Evolutionary conservation across 2,329 filamentous ascomycete genomes (phyloP).

Genomic region (Pseudocercospora cruenta): DNA sequence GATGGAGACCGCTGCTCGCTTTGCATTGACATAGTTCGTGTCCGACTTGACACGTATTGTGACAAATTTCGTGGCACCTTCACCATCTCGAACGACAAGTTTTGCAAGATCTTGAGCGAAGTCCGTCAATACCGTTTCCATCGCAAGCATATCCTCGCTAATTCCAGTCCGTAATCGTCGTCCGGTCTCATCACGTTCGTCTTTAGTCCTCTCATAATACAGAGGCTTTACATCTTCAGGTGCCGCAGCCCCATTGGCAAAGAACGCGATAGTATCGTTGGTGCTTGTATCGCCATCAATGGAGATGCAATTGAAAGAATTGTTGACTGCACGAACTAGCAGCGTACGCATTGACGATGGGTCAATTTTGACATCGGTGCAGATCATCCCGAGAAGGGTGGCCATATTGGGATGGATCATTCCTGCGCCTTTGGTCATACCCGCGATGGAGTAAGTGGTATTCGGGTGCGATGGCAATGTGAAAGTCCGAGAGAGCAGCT

Average conservation of each 20-base stretch:
- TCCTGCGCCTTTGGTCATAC: conserved; percentile 96
- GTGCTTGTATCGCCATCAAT: conserved; percentile 97
- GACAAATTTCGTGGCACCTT: conserved; percentile 97
- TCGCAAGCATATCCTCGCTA: conserved; percentile 1
- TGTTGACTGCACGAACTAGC: conserved; percentile 73
- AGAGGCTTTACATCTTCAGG: conserved; percentile 25
- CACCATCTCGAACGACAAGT: conserved; percentile 91
- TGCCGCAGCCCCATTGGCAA: conserved; percentile 88
- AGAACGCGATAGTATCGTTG: conserved; percentile 90
- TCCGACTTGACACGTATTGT: conserved; percentile 72
- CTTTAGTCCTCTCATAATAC: background rate
- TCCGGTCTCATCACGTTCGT: background rate
- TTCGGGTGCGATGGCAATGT: conserved; percentile 77
- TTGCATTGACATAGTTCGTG: conserved; percentile 54
- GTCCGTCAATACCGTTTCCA: conserved; percentile 66
- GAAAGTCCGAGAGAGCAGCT: conserved; percentile 85
- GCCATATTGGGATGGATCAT: conserved; percentile 99
- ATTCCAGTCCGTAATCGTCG: background rate
- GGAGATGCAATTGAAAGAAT: conserved; percentile 94
- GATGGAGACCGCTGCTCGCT: conserved; percentile 82
- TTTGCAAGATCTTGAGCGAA: conserved; percentile 87
- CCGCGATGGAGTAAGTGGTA: conserved; percentile 80
- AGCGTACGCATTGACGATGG: conserved; percentile 68
- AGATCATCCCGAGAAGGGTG: conserved; percentile 86
- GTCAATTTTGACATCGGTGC: conserved; percentile 84